Evolutionary conservation across 768 basidiomycete species (phyloP).

Genomic region (Mrakia blollopis): DNA sequence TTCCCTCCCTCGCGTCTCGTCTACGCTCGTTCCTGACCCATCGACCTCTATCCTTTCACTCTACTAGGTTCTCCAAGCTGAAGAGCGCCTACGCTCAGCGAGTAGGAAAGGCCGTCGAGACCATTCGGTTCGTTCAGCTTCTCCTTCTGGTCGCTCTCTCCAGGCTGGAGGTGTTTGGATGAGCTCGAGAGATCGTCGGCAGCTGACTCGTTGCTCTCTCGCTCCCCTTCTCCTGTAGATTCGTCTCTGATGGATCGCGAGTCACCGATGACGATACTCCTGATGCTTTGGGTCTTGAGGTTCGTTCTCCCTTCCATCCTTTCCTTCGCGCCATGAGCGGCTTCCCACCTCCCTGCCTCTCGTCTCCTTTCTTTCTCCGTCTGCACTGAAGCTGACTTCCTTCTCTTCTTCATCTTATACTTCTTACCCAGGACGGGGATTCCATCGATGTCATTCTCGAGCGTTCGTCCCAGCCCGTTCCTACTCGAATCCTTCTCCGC

Average conservation of each 20-base stretch:
- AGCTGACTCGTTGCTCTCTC: neutral
- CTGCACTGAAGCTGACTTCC: neutral
- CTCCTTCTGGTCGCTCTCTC: neutral
- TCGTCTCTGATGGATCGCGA: constrained; percentile 18
- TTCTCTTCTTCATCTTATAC: neutral
- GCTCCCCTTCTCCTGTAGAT: neutral
- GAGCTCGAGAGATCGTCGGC: neutral
- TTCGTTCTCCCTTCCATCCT: neutral
- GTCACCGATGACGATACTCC: constrained; percentile 26
- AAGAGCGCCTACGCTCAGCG: constrained; percentile 24
- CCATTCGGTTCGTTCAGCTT: constrained; percentile 14
- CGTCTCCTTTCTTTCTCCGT: neutral
- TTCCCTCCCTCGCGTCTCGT: neutral
- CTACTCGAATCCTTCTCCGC: neutral
- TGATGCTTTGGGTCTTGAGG: constrained; percentile 8
- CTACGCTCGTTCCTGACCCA: neutral
- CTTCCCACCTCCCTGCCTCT: neutral
- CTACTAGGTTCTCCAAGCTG: constrained; percentile 20
- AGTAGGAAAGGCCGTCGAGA: constrained; percentile 29
- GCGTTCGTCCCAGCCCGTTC: constrained; percentile 1
- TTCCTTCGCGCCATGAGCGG: no score
- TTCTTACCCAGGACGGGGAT: constrained; percentile 10
- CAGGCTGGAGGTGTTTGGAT: neutral
- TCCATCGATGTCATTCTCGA: constrained; percentile 27
- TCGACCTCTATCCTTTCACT: neutral